Base-by-base conservation (phyloP, 1,284 basidiomycete species). In the Blastosporella zonata region DNA sequence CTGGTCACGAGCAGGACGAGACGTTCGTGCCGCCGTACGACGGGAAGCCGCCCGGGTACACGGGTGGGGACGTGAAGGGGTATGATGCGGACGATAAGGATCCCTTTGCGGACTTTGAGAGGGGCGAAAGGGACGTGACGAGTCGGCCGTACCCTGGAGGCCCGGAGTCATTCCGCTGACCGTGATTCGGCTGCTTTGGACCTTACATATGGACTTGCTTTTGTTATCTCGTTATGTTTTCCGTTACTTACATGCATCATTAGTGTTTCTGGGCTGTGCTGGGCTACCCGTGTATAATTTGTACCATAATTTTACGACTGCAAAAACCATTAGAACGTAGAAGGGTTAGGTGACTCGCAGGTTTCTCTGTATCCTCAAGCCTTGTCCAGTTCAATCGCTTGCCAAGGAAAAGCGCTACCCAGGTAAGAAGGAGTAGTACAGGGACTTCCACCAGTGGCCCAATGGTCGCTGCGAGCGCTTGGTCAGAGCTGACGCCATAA, bases 381-480 rank as follows among this genome's bases (percentile, higher is more conserved):
- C n/a, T n/a, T n/a, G n/a, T n/a, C n/a, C n/a, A 85, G n/a, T n/a
- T n/a, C n/a, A n/a, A n/a, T n/a, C n/a, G n/a, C n/a, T n/a, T n/a
- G n/a, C n/a, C n/a, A n/a, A n/a, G n/a, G n/a, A n/a, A n/a, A n/a
- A n/a, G n/a, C n/a, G n/a, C n/a, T 12, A 31, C 73, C 78, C 83
- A 92, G 1, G 85, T 89, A 49, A 93, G 66, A 0, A 73, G 68
- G 2, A 93, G 72, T 29, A 93, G 67, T 0, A 93, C 88, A 0
- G 90, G 91, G 1, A 86, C 87, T 63, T 91, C 87, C 2, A 90
- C 82, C 8, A 90, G 71, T 0, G 87, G 88, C 0, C 89, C 89
- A 21, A 87, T 81, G 2, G 88, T 90, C 5, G 88, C 85, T 0
- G 89, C 88, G 0, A 92, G 72, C 0, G 85, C 87, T 62, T 91